Percentiles rank a stretch among this genome's conserved stretches.
Evolutionary conservation across 371 early-diverging fungal genomes (phyloP).

Genomic region (Saksenaea vasiformis): DNA sequence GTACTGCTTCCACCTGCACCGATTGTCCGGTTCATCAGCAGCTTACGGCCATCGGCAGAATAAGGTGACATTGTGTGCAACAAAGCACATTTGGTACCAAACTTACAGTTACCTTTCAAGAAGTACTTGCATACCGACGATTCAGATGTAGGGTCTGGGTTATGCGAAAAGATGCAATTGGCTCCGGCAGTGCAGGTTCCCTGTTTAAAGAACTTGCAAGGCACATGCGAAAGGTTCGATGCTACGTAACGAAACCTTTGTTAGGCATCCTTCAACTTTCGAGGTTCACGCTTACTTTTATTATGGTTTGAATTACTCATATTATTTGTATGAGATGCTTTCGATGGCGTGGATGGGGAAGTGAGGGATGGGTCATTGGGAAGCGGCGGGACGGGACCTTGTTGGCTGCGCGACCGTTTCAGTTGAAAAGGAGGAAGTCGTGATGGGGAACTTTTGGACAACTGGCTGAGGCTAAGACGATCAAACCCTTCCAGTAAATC

Average conservation of each 20-base stretch:
- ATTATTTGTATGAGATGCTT: slow-evolving; percentile 6
- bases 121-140: slow-evolving; percentile 75
- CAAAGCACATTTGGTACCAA: slow-evolving; percentile 78
- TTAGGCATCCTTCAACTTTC: slow-evolving; percentile 3
- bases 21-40: slow-evolving; percentile 16
- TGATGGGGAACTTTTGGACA: slow-evolving; percentile 24
- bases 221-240: slow-evolving; percentile 66
- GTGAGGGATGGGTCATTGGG: background rate
- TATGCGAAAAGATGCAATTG: slow-evolving; percentile 79
- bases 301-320: slow-evolving; percentile 9
- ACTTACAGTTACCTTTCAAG: slow-evolving; percentile 81
- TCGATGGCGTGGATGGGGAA: slow-evolving; percentile 4
- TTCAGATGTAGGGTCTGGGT: slow-evolving; percentile 58
- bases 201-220: slow-evolving; percentile 82
- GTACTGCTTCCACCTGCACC: slow-evolving; percentile 11
- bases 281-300: slow-evolving; percentile 12
- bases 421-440: slow-evolving; percentile 21
- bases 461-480: slow-evolving; percentile 16
- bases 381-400: slow-evolving; percentile 11
- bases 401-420: slow-evolving; percentile 22
- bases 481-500: slow-evolving; percentile 20
- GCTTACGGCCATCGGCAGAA: slow-evolving; percentile 21
- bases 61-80: slow-evolving; percentile 52
- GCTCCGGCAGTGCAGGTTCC: slow-evolving; percentile 79
- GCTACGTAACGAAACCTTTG: slow-evolving; percentile 11